These are phyloP conservation scores for Abrus precatorius DNA, from an alignment of 306 rosid genomes.

Conservation along the genomic window DNA sequence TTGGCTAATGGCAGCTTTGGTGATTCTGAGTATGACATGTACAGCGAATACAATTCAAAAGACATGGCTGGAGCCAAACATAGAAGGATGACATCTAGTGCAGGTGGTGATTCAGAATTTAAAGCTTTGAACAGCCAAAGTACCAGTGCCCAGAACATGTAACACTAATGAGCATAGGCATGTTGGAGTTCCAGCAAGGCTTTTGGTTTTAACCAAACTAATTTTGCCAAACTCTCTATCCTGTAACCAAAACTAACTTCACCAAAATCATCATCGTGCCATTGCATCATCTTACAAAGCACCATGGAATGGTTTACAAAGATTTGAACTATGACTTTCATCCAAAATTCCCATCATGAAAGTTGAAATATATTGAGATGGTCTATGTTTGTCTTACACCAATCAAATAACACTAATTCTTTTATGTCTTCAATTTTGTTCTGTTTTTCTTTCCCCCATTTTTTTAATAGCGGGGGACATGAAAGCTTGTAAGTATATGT, in stretches of 20 bases:
- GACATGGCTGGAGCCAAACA: constrained; percentile 52
- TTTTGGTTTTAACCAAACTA: constrained; percentile 43
- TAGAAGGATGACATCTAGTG: constrained; percentile 39
- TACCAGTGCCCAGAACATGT: constrained; percentile 23
- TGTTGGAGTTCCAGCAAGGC: constrained; percentile 12
- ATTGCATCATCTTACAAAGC: constrained; percentile 17
- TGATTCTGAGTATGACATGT: constrained; percentile 58
- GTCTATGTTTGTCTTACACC: constrained; percentile 47
- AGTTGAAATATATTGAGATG: constrained; percentile 31
- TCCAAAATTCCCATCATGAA: neutral
- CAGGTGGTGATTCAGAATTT: constrained; percentile 65
- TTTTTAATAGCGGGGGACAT: constrained; percentile 46
- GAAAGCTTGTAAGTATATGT: constrained; percentile 50
- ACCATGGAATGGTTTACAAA: neutral
- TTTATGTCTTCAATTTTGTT: constrained; percentile 33
- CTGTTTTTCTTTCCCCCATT: constrained; percentile 42
- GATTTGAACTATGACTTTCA: constrained; percentile 13
- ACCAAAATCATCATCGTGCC: constrained; percentile 15
- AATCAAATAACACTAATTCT: constrained; percentile 13
- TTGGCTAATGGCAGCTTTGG: constrained; percentile 61
- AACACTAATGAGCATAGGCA: constrained; percentile 22
- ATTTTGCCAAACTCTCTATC: neutral
- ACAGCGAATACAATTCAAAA: constrained; percentile 53
- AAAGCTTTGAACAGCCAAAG: constrained; percentile 47
- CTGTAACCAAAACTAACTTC: neutral